These are phyloP conservation scores for Solanum piurae DNA, from an alignment of 257 asterid genomes.

Conservation along the genomic window DNA sequence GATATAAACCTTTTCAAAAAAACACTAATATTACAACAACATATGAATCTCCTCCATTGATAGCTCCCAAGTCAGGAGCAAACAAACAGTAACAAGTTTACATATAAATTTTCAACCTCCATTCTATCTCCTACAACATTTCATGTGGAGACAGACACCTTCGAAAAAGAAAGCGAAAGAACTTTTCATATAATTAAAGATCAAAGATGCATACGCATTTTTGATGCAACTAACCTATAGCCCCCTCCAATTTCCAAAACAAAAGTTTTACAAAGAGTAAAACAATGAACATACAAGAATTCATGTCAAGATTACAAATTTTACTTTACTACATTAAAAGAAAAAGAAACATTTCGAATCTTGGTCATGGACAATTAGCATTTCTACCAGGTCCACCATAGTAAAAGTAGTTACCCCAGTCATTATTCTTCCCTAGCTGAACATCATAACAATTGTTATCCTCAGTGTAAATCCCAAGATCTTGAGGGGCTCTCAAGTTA, in stretches of 20 bases:
- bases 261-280: neutral
- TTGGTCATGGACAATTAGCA: slow-evolving; percentile 38
- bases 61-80: neutral
- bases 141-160: neutral
- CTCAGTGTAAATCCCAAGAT: slow-evolving; percentile 45
- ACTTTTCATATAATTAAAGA: neutral
- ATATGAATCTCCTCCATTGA: neutral
- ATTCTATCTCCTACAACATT: neutral
- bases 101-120: neutral
- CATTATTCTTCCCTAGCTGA: slow-evolving; percentile 39
- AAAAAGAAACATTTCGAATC: neutral
- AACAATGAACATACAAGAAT: neutral
- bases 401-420: slow-evolving; percentile 71
- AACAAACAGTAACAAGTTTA: neutral
- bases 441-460: slow-evolving; percentile 53
- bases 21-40: neutral
- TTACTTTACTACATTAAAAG: neutral
- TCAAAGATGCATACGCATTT: neutral
- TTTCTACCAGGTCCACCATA: slow-evolving; percentile 90
- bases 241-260: neutral
- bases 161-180: neutral
- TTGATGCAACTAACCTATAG: neutral
- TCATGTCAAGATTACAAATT: neutral
- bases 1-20: neutral
- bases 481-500: slow-evolving; percentile 57